phyloP scores from a whole-genome alignment of 2,329 filamentous ascomycete genomes.

The Aspergillus amoenus region DNA sequence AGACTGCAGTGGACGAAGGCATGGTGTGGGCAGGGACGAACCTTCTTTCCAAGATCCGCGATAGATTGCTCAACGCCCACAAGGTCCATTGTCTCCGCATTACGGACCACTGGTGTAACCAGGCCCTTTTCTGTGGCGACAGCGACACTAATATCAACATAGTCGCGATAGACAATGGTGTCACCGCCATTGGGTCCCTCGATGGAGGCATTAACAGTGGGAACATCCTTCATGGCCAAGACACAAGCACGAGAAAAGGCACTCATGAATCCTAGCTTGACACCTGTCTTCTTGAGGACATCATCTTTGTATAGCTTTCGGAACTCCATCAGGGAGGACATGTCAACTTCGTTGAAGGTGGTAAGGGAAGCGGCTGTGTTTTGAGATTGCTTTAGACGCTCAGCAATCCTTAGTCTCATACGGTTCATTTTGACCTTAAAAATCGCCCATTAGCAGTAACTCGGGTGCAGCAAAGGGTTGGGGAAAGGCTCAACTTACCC shows the following conservation, averaged over 20 bases:
- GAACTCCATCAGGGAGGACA: constrained; percentile 97
- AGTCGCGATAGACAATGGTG: constrained; percentile 97
- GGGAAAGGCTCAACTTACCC: constrained; percentile 58
- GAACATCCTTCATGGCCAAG: constrained; percentile 92
- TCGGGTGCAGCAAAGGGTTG: neutral
- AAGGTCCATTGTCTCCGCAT: constrained; percentile 84
- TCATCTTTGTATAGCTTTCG: constrained; percentile 97
- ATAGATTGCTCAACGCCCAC: constrained; percentile 87
- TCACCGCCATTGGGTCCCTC: constrained; percentile 93
- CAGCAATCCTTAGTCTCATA: constrained; percentile 95
- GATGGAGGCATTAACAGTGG: constrained; percentile 92
- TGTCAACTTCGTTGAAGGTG: constrained; percentile 99
- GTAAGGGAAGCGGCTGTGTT: constrained; percentile 97
- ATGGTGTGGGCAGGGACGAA: constrained; percentile 32
- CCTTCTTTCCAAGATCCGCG: constrained; percentile 94
- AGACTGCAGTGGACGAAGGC: neutral
- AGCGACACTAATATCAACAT: constrained; percentile 95
- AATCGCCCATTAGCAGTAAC: constrained; percentile 7
- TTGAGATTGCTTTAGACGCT: constrained; percentile 98
- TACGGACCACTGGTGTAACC: constrained; percentile 93
- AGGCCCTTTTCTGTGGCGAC: constrained; percentile 97
- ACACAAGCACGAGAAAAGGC: constrained; percentile 89
- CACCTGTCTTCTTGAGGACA: constrained; percentile 88
- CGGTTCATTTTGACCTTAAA: constrained; percentile 97
- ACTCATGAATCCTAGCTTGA: constrained; percentile 99